phyloP scores from a whole-genome alignment of 202 grass and related monocot genomes.

The Schoenoplectus triqueter region DNA sequence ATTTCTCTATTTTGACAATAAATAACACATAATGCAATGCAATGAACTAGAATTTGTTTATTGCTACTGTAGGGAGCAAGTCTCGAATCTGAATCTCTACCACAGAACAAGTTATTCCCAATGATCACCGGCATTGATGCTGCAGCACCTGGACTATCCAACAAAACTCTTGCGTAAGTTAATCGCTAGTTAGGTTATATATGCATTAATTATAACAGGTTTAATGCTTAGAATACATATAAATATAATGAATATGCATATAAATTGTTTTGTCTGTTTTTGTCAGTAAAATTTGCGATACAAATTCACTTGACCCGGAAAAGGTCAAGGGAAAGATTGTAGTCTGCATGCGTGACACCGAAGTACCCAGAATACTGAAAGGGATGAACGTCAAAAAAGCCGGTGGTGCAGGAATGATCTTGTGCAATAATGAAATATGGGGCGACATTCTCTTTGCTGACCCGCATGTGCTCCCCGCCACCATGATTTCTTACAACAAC shows the following conservation, averaged over 20 bases:
- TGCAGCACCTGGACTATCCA: slow-evolving; percentile 1
- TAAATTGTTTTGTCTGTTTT: background rate
- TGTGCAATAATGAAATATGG: slow-evolving; percentile 47
- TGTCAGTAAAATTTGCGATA: slow-evolving; percentile 39
- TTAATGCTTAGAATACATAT: background rate
- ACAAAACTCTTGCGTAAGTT: slow-evolving; percentile 38
- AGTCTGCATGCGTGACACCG: slow-evolving; percentile 53
- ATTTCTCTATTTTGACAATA: background rate
- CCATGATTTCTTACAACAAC: slow-evolving; percentile 65
- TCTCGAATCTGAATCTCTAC: slow-evolving; percentile 50
- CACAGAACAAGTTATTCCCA: slow-evolving; percentile 45
- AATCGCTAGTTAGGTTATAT: background rate
- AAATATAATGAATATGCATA: background rate
- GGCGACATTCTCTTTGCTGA: slow-evolving; percentile 57
- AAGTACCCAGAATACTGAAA: slow-evolving; percentile 43
- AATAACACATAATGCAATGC: background rate
- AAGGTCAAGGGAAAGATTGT: slow-evolving; percentile 74
- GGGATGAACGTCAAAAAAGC: slow-evolving; percentile 46
- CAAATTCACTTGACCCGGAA: slow-evolving; percentile 50
- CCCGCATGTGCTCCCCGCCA: slow-evolving; percentile 72
- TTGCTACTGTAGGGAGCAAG: slow-evolving; percentile 53
- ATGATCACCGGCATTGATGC: slow-evolving; percentile 52
- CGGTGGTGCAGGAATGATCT: slow-evolving; percentile 66
- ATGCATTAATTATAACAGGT: background rate
- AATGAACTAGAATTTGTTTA: background rate